phyloP scores from a whole-genome alignment of 75 land plant genomes.

The Adiantum capillusveneris region DNA sequence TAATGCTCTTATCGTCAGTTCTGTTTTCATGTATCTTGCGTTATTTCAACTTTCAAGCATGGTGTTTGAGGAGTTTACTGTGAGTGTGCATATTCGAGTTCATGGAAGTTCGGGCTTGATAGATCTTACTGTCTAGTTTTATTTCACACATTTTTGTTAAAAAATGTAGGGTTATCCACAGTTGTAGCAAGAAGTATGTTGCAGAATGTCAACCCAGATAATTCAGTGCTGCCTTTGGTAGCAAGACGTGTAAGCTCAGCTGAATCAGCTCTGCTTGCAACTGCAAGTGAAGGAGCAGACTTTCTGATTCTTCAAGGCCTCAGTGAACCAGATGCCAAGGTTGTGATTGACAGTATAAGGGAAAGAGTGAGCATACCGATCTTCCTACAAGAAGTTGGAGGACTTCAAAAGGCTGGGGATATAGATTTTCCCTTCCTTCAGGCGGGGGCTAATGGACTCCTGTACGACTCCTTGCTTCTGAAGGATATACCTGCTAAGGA shows the following conservation, averaged over 20 bases:
- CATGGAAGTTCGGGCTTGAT: neutral
- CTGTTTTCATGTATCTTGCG: no score
- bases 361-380: slow-evolving; percentile 63
- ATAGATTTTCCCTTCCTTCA: slow-evolving; percentile 23
- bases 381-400: slow-evolving; percentile 22
- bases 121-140: neutral
- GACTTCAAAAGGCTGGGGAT: neutral
- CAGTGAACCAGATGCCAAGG: slow-evolving; percentile 13
- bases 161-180: slow-evolving; percentile 58
- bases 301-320: slow-evolving; percentile 43
- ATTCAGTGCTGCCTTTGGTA: slow-evolving; percentile 66
- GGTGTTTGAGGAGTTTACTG: neutral
- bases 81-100: neutral
- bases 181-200: slow-evolving; percentile 86
- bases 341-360: slow-evolving; percentile 19
- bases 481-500: slow-evolving; percentile 25
- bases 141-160: neutral
- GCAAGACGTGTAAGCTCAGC: slow-evolving; percentile 54
- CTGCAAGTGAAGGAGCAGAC: slow-evolving; percentile 87
- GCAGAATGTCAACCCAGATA: slow-evolving; percentile 57
- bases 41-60: no score
- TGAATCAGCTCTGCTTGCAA: slow-evolving; percentile 62
- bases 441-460: slow-evolving; percentile 78
- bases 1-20: no score
- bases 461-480: slow-evolving; percentile 40